Base-by-base conservation (phyloP, 169 alveolate species). In the Cryptosporidium ryanae region DNA sequence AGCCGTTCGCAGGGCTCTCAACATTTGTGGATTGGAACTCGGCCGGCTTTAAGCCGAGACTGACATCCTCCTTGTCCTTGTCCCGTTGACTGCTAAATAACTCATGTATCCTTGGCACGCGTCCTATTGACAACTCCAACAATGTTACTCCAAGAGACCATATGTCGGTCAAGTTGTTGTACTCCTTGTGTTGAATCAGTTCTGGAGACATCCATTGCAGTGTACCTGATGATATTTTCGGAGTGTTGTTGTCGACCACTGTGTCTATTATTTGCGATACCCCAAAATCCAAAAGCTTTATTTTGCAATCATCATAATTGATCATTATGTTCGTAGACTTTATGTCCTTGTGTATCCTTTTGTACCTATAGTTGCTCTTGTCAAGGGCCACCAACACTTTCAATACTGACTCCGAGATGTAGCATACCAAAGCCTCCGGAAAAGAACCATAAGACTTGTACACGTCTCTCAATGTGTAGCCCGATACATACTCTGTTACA, bases 121-220 rank as follows among this genome's bases (percentile, higher is more conserved):
- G 38, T 10, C 87, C 87, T 23, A 65, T 76, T 21, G 87, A 55
- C 44, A 76, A 43, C 32, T 76, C 87, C 25, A 76, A 63, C 10
- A 61, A 43, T 5, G 87, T 76, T 59, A 76, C 50, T 12, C 87
- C 87, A 21, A 76, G 49, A 1, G 87, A 76, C 87, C 87, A 76
- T 38, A 76, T 61, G 48, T 76, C 87, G 3, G 71, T 76, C 38
- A 61, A 61, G 23, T 55, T 57, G 59, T 76, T 27, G 27, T 76
- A 76, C 27, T 76, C 87, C 13, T 17, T 59, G 31, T n/a, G 8
- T 25, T 43, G 38, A n/a, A 76, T 32, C 25, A 76, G 15, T 44
- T 76, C 87, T 57, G 87, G 87, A 15, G 87, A 55, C 87, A 76
- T 59, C 87, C 87, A 76, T 25, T 76, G 87, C 27, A 76, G 25